These are phyloP conservation scores for Gomphus bonarii DNA, from an alignment of 1,284 basidiomycete species.

Conservation along the genomic window DNA sequence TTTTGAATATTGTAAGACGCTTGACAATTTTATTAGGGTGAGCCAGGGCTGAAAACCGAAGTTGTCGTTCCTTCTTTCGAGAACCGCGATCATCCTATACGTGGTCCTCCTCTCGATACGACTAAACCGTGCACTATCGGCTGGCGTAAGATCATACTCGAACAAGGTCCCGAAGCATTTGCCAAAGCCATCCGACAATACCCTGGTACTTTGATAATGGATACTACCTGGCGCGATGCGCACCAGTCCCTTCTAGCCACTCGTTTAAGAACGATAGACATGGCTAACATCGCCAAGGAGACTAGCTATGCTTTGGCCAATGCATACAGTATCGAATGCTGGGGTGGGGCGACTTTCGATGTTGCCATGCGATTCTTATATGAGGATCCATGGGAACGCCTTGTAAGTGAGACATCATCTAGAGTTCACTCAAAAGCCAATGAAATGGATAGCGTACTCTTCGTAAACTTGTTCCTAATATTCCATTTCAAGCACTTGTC, in stretches of 20 bases:
- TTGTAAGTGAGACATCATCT: conserved; percentile 41
- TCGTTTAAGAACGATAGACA: conserved; percentile 92
- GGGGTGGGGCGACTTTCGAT: conserved; percentile 99
- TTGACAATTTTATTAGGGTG: conserved; percentile 43
- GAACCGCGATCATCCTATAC: conserved; percentile 66
- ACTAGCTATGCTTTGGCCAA: conserved; percentile 93
- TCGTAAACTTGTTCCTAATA: conserved; percentile 95
- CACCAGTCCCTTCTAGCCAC: conserved; percentile 98
- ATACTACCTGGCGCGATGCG: conserved; percentile 99
- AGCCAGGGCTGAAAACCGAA: conserved; percentile 91
- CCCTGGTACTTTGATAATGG: conserved; percentile 92
- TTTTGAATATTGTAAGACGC: not conserved
- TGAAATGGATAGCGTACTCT: conserved; percentile 61
- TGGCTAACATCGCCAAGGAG: conserved; percentile 98
- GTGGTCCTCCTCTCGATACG: conserved; percentile 69
- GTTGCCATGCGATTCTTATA: conserved; percentile 99
- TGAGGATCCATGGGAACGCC: conserved; percentile 98
- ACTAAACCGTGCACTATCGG: conserved; percentile 78
- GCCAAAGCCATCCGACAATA: conserved; percentile 97
- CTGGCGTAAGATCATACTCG: conserved; percentile 98
- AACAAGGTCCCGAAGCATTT: conserved; percentile 96
- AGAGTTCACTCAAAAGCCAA: conserved; percentile 7
- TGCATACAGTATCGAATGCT: conserved; percentile 96
- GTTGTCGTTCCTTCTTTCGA: conserved; percentile 77
- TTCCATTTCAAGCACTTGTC: conserved; percentile 96